Conservation (phyloP, 2,329 filamentous ascomycete genomes). For the Aspergillus fischeri region DNA sequence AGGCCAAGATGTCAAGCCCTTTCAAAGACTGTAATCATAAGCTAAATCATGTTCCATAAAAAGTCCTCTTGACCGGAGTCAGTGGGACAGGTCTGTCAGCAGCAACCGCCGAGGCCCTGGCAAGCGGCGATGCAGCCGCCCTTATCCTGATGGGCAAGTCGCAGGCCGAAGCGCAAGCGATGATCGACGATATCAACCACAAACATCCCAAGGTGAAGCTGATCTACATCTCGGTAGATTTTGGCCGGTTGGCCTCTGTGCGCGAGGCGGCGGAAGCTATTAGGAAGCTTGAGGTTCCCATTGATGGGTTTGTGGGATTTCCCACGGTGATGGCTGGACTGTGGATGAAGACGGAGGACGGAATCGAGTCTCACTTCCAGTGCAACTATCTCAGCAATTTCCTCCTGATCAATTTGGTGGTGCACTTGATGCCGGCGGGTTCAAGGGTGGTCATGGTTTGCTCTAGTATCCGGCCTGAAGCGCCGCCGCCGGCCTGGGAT, state of each 20-base stretch:
- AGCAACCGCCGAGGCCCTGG: slow-evolving; percentile 24
- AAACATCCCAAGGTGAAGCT: slow-evolving; percentile 18
- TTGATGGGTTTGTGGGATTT: slow-evolving; percentile 22
- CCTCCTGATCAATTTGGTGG: slow-evolving; percentile 18
- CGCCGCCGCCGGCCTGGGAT: slow-evolving; percentile 16
- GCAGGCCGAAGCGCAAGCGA: slow-evolving; percentile 19
- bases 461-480: slow-evolving; percentile 18
- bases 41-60: background rate
- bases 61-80: slow-evolving; percentile 27
- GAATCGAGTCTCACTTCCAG: slow-evolving; percentile 23
- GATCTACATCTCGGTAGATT: slow-evolving; percentile 17
- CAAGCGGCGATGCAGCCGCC: slow-evolving; percentile 21
- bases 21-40: background rate
- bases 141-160: slow-evolving; percentile 27
- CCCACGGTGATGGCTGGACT: slow-evolving; percentile 15
- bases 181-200: slow-evolving; percentile 21
- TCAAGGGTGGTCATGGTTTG: slow-evolving; percentile 19
- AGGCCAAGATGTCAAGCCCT: background rate
- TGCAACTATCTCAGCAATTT: slow-evolving; percentile 24
- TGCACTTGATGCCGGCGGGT: slow-evolving; percentile 9
- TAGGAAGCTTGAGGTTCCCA: slow-evolving; percentile 11
- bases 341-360: slow-evolving; percentile 19
- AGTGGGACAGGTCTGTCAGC: slow-evolving; percentile 21
- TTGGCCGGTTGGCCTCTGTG: slow-evolving; percentile 13
- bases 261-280: slow-evolving; percentile 14